Evolutionary conservation across 2,329 filamentous ascomycete genomes (phyloP).

Genomic region (Aspergillus melleus): DNA sequence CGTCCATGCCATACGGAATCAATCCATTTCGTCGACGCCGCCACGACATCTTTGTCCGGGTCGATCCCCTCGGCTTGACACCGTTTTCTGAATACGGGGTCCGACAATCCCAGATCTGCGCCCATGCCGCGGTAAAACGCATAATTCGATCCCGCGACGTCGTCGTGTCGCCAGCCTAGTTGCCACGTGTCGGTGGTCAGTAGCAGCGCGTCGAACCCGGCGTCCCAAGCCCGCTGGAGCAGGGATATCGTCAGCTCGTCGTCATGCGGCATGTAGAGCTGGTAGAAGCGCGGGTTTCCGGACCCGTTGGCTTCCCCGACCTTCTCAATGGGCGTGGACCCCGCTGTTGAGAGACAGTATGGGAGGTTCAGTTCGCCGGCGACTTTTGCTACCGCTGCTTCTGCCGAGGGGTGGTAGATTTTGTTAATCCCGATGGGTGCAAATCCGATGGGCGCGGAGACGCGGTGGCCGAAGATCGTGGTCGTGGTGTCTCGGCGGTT

Average conservation of each 20-base stretch:
- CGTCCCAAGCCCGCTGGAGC: conserved; percentile 54
- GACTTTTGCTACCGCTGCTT: conserved; percentile 60
- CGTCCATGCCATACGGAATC: conserved; percentile 65
- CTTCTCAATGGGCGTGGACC: conserved; percentile 57
- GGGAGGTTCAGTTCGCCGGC: conserved; percentile 60
- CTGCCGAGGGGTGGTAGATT: conserved; percentile 61
- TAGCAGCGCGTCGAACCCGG: conserved; percentile 59
- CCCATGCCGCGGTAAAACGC: conserved; percentile 64
- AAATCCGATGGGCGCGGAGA: conserved; percentile 63
- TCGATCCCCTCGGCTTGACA: conserved; percentile 56
- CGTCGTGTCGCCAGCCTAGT: conserved; percentile 62
- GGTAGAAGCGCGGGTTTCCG: conserved; percentile 56
- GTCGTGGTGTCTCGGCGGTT: conserved; percentile 59
- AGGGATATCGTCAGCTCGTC: conserved; percentile 60
- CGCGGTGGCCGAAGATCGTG: conserved; percentile 60
- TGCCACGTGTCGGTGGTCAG: conserved; percentile 66
- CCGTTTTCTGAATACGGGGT: conserved; percentile 60
- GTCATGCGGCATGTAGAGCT: conserved; percentile 65
- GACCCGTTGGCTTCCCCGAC: conserved; percentile 58
- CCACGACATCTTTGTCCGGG: conserved; percentile 51
- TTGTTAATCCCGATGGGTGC: conserved; percentile 66
- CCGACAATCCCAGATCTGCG: conserved; percentile 56
- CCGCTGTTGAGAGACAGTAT: conserved; percentile 62
- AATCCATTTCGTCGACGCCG: conserved; percentile 62
- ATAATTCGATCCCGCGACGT: conserved; percentile 58